Base-by-base conservation (phyloP, 1,284 basidiomycete genomes). In the Amylostereum areolatum region DNA sequence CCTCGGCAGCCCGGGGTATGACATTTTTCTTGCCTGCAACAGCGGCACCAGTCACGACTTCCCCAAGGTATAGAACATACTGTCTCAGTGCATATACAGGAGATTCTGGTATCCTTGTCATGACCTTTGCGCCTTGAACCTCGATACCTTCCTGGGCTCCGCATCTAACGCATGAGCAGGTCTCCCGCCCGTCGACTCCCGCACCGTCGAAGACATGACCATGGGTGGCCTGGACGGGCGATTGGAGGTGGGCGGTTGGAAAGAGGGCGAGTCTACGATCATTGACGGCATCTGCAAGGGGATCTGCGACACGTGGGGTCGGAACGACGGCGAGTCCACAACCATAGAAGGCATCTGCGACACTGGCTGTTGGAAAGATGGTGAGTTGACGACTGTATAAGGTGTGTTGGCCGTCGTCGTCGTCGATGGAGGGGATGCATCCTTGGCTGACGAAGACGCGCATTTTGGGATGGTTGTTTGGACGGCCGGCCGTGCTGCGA, bases 61-160 rank as follows among this genome's bases (percentile, higher is more conserved):
- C n/a, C n/a, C n/a, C n/a, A n/a, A n/a, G n/a, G n/a, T n/a, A n/a
- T n/a, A n/a, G n/a, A n/a, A n/a, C n/a, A n/a, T n/a, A n/a, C n/a
- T n/a, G n/a, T n/a, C n/a, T n/a, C n/a, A n/a, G n/a, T n/a, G n/a
- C n/a, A n/a, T n/a, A n/a, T n/a, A n/a, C n/a, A n/a, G n/a, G n/a
- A n/a, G n/a, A n/a, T n/a, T n/a, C n/a, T n/a, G n/a, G n/a, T n/a
- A n/a, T n/a, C n/a, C n/a, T n/a, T n/a, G n/a, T n/a, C n/a, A 64
- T 54, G 58, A 61, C 40, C 74, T 66, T 48, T 73, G 72, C 8
- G 72, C 68, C 55, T 69, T 68, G 57, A 80, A 80, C 52, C 70
- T 70, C 2, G 74, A 78, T 10, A 72, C 65, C 53, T 67, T 73
- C 48, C 62, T 66, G 24, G 62, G 57, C 7, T 56, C 56, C 25